Percentiles rank a stretch among this genome's conserved stretches.
phyloP scores from a whole-genome alignment of 768 basidiomycete genomes.

The Exidia glandulosa region DNA sequence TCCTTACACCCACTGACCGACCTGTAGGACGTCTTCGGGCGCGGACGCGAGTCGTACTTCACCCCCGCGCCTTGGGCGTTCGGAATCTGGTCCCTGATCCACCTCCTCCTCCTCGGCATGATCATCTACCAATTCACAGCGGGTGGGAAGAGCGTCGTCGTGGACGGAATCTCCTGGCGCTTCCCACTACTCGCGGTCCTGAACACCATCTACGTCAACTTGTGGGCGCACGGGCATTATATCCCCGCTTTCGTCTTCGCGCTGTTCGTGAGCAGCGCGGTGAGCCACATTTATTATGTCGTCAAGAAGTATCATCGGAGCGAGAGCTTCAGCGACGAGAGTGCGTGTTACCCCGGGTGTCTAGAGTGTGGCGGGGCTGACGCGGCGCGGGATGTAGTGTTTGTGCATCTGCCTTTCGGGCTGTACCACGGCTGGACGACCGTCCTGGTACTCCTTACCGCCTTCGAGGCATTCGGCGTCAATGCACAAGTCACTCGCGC shows the following conservation, averaged over 20 bases:
- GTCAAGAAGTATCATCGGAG: conserved; percentile 79
- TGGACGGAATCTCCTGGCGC: conserved; percentile 86
- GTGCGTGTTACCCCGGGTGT: too few relatives aligned
- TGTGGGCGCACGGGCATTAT: conserved; percentile 75
- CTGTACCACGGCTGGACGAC: conserved; percentile 92
- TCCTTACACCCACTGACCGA: background rate
- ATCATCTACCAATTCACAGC: conserved; percentile 85
- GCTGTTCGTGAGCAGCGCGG: conserved; percentile 72
- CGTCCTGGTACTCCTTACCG: conserved; percentile 69
- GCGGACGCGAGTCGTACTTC: conserved; percentile 79
- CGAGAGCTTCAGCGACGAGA: conserved; percentile 57
- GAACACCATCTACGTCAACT: conserved; percentile 80
- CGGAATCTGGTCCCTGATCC: conserved; percentile 78
- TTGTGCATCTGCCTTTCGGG: conserved; percentile 92
- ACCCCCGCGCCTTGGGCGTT: conserved; percentile 93
- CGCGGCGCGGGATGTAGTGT: conserved; percentile 26
- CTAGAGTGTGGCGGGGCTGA: background rate
- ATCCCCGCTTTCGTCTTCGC: conserved; percentile 75
- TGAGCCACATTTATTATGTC: conserved; percentile 83
- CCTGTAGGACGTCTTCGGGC: conserved; percentile 44
- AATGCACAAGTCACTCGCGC: conserved; percentile 52
- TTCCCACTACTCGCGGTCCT: conserved; percentile 81
- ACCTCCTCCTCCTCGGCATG: conserved; percentile 82
- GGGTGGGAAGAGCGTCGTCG: conserved; percentile 60
- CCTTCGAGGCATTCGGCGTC: conserved; percentile 83